Conservation (phyloP, 2,329 filamentous ascomycete species). For the Thermothelomyces thermophilus region DNA sequence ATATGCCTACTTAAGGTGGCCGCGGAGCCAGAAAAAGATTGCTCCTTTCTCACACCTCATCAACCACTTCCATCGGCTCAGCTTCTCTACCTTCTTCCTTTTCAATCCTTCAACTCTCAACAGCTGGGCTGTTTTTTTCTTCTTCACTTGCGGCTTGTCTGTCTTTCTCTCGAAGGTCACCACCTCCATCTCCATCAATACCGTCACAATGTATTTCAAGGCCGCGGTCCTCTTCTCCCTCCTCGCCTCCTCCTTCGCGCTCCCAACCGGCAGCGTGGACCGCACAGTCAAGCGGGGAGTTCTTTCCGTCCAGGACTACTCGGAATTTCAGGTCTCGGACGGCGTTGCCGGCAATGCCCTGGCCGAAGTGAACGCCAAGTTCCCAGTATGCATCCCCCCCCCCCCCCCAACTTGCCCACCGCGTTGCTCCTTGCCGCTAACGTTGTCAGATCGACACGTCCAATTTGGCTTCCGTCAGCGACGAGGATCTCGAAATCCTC, state of each 20-base stretch:
- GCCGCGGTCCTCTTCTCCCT: constrained; percentile 33
- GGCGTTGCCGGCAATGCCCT: constrained; percentile 48
- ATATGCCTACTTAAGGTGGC: not conserved
- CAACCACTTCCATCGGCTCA: not conserved
- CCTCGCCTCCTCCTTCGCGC: constrained; percentile 31
- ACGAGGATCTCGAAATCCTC: constrained; percentile 44
- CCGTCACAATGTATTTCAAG: constrained; percentile 35
- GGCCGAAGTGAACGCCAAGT: constrained; percentile 46
- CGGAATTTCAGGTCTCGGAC: constrained; percentile 43
- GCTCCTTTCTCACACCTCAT: not conserved
- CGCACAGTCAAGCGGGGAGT: constrained; percentile 26
- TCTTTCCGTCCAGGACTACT: constrained; percentile 28
- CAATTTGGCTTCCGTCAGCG: constrained; percentile 36
- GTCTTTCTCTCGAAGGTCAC: no score
- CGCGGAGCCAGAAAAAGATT: not conserved
- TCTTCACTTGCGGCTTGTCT: no score
- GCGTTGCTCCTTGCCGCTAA: not conserved
- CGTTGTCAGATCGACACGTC: constrained; percentile 34
- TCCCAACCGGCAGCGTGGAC: constrained; percentile 23
- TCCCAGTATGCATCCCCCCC: constrained; percentile 37
- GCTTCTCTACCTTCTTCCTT: constrained; percentile 4
- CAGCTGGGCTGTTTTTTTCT: not conserved
- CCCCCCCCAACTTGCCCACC: not conserved
- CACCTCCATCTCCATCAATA: not conserved
- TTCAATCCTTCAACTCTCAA: constrained; percentile 8